Percentiles rank a stretch among this genome's conserved stretches.
Evolutionary conservation across 208 protist genomes (phyloP).

Genomic region (Trypanosomatidae sp.): DNA sequence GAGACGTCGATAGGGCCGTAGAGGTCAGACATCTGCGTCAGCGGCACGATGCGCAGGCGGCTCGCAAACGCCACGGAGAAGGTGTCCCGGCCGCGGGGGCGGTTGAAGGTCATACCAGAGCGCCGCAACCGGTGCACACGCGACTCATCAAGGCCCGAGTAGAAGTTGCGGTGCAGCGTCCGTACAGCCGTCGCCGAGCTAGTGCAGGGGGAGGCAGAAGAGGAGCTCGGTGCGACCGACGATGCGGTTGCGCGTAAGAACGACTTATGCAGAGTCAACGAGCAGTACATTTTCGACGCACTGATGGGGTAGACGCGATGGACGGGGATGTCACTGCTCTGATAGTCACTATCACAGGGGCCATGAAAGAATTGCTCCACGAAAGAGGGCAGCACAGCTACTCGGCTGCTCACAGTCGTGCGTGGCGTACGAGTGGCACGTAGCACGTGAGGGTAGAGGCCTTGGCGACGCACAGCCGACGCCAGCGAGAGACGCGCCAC

Average conservation of each 20-base stretch:
- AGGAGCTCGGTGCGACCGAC: neutral
- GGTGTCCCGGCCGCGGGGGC: slow-evolving; percentile 73
- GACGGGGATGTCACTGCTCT: neutral
- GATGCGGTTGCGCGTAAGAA: neutral
- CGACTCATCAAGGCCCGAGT: slow-evolving; percentile 69
- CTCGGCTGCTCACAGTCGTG: neutral
- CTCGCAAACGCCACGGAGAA: slow-evolving; percentile 77
- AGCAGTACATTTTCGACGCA: neutral
- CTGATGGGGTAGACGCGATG: neutral
- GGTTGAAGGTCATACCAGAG: slow-evolving; percentile 74
- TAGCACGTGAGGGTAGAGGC: neutral
- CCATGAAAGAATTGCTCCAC: neutral
- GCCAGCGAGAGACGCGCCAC: neutral
- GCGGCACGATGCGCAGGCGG: slow-evolving; percentile 38
- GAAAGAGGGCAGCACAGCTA: neutral
- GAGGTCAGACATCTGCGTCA: slow-evolving; percentile 28
- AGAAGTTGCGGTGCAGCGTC: slow-evolving; percentile 47
- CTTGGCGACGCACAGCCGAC: neutral
- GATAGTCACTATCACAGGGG: neutral
- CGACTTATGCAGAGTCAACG: neutral
- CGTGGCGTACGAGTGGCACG: neutral
- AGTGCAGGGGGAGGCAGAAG: neutral
- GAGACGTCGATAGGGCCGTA: slow-evolving; percentile 32
- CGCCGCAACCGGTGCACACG: slow-evolving; percentile 59
- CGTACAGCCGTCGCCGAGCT: neutral